These are phyloP conservation scores for Penicillium coffeae DNA, from an alignment of 495 filamentous ascomycete species.

Conservation along the genomic window DNA sequence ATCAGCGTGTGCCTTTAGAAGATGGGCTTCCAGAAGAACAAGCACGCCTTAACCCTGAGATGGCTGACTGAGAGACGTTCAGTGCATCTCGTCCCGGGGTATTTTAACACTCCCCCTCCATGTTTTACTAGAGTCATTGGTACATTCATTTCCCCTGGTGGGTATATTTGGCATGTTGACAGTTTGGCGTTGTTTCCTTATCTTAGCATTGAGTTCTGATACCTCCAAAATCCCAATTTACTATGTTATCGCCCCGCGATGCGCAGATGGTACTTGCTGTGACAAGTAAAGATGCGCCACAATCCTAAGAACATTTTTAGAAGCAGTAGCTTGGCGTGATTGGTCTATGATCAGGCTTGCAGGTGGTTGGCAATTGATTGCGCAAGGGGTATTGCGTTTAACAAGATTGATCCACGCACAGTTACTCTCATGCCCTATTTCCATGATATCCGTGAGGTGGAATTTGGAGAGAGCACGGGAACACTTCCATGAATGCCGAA, in stretches of 20 bases:
- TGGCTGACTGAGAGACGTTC: slow-evolving; percentile 16
- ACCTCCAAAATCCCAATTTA: too few relatives aligned
- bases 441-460: too few relatives aligned
- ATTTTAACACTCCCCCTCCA: too few relatives aligned
- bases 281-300: background rate
- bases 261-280: too few relatives aligned
- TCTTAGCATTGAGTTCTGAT: too few relatives aligned
- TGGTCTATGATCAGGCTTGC: too few relatives aligned
- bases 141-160: background rate
- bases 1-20: slow-evolving; percentile 16
- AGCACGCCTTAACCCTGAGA: slow-evolving; percentile 9
- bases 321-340: background rate
- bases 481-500: too few relatives aligned
- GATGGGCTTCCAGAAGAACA: slow-evolving; percentile 13
- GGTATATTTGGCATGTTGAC: background rate
- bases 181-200: background rate
- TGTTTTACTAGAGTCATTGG: slow-evolving; percentile 7
- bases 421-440: too few relatives aligned
- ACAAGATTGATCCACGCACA: background rate
- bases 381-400: background rate
- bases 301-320: background rate
- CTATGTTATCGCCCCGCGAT: too few relatives aligned
- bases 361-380: background rate
- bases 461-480: too few relatives aligned
- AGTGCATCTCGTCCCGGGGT: too few relatives aligned